phyloP scores from a whole-genome alignment of 495 filamentous ascomycete genomes.

The Daldinia grandis region DNA sequence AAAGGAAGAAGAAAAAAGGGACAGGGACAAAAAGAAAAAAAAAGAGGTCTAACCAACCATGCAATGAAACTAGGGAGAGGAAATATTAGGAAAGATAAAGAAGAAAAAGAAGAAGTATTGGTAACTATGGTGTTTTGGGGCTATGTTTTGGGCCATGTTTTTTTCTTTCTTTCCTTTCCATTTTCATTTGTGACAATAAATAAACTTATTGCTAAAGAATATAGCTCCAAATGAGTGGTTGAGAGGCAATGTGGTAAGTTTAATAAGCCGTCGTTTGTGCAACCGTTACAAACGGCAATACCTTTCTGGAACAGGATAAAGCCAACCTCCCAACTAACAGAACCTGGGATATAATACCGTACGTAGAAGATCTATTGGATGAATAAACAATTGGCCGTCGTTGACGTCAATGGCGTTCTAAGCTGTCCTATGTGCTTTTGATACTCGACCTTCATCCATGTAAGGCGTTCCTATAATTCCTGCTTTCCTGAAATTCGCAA shows the following conservation, averaged over 20 bases:
- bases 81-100: neutral
- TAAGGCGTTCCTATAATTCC: conserved; percentile 20
- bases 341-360: conserved; percentile 5
- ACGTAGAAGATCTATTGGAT: neutral
- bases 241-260: no score
- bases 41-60: neutral
- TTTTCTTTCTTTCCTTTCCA: no score
- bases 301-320: neutral
- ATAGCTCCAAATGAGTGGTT: neutral
- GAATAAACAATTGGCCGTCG: neutral
- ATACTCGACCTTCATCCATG: conserved; percentile 22
- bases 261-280: neutral
- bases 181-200: neutral
- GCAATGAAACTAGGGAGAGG: conserved; percentile 25
- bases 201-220: neutral
- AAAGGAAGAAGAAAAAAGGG: conserved; percentile 4
- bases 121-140: no score
- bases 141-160: no score
- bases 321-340: no score
- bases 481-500: conserved; percentile 27
- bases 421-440: conserved; percentile 9
- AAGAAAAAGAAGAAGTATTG: neutral
- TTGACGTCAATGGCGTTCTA: conserved; percentile 38
- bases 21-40: neutral
- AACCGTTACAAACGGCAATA: neutral